Base-by-base conservation (phyloP, 2,329 filamentous ascomycete genomes). In the Xylaria sp. region DNA sequence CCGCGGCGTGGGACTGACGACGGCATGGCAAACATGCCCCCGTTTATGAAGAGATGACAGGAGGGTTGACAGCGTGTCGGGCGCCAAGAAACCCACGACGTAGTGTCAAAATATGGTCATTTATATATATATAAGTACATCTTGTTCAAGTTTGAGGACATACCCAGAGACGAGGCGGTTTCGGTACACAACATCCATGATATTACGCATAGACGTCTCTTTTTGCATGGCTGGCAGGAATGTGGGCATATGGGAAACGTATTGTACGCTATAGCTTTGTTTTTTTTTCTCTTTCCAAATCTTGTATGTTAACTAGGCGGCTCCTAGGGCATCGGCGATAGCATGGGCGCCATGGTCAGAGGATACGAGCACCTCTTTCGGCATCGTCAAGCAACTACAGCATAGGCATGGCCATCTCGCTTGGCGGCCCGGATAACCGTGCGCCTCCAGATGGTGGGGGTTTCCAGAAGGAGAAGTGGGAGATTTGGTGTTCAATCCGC, bases 11-110 rank as follows among this genome's bases (percentile, higher is more conserved):
- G 46, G 23, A 61, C 54, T 46, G 60, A 64, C 49, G 63, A 61
- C 27, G 56, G 63, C 29, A 66, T 71, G 58, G 56, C 67, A 15
- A 64, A 69, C 19, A 65, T 70, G 65, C 67, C 61, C 10, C 58
- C 63, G n/a, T 73, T 60, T 58, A 67, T 67, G 66, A 71, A 65
- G 57, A 67, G 70, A 67, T 72, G 60, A 72, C 41, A 19, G 63
- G 68, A 62, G 56, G 64, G 66, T 66, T 69, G 58, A 71, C 54
- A 27, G 58, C 23, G n/a, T 38, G 37, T 33, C 23, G 10, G 11
- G 33, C 33, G 8, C 33, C 33, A 11, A 38, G 9, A 33, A 43
- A 33, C 19, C 25, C n/a, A n/a, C 46, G 38, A 21, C 40, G 38
- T 17, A 37, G 25, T 37, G 33, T 17, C 21, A 51, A 27, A 13